Conservation (phyloP, 2,329 filamentous ascomycete species). For the Exophiala lecanii-corni region DNA sequence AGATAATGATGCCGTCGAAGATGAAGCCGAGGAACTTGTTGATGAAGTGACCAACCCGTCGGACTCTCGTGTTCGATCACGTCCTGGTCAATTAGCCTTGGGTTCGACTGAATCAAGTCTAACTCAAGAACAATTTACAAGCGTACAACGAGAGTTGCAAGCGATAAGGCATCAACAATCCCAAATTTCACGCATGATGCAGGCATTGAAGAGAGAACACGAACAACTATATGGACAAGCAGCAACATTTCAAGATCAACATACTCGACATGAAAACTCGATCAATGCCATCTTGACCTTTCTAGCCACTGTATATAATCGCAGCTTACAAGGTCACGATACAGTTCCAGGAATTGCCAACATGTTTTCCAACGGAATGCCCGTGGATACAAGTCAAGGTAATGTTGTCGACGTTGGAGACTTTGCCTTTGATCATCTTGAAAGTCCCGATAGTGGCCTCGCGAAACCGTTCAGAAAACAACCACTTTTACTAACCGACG, state of each 20-base stretch:
- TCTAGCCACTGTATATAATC: slow-evolving; percentile 91
- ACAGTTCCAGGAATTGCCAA: slow-evolving; percentile 73
- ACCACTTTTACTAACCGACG: slow-evolving; percentile 44
- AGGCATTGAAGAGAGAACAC: slow-evolving; percentile 76
- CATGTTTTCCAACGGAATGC: slow-evolving; percentile 68
- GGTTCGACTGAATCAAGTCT: slow-evolving; percentile 37
- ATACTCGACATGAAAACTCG: slow-evolving; percentile 95
- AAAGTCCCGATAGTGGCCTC: slow-evolving; percentile 29
- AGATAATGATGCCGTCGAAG: slow-evolving; percentile 60
- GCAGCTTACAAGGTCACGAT: slow-evolving; percentile 81
- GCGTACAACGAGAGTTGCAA: slow-evolving; percentile 73
- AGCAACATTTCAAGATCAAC: slow-evolving; percentile 80
- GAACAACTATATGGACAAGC: slow-evolving; percentile 84
- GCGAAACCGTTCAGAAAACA: slow-evolving; percentile 44
- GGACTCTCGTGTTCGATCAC: slow-evolving; percentile 32
- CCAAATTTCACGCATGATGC: slow-evolving; percentile 78
- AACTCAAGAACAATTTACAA: slow-evolving; percentile 67
- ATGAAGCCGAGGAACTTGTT: slow-evolving; percentile 59
- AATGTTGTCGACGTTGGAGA: slow-evolving; percentile 62
- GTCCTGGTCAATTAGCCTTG: slow-evolving; percentile 40
- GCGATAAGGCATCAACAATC: slow-evolving; percentile 81
- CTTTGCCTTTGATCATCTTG: slow-evolving; percentile 35
- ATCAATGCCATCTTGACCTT: slow-evolving; percentile 99
- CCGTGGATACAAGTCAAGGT: slow-evolving; percentile 52
- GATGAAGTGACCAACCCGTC: slow-evolving; percentile 36